Conservation (phyloP, 768 basidiomycete species). For the Tricholoma furcatifolium region DNA sequence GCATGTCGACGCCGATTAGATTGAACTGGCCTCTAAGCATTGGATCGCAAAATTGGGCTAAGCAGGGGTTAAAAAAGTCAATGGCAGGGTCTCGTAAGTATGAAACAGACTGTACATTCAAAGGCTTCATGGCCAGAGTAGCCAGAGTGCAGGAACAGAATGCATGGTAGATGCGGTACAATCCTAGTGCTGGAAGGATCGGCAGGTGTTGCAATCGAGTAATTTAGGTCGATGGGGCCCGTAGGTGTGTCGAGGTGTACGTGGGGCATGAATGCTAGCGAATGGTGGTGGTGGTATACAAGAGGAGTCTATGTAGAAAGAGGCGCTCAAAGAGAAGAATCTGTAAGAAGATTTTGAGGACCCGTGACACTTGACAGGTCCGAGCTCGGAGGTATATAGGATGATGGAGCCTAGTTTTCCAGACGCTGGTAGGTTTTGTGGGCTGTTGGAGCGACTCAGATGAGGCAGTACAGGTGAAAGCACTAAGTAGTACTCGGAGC, state of each 20-base stretch:
- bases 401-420: neutral
- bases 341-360: neutral
- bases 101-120: conserved; percentile 12
- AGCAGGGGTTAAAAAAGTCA: neutral
- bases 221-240: conserved; percentile 18
- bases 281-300: neutral
- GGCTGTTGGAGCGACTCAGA: neutral
- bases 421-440: neutral
- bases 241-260: conserved; percentile 14
- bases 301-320: neutral
- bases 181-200: conserved; percentile 16
- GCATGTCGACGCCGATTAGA: conserved; percentile 27
- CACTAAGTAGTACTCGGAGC: conserved; percentile 11
- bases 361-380: conserved; percentile 9
- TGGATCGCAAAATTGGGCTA: conserved; percentile 26
- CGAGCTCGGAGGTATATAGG: neutral
- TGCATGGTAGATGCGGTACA: conserved; percentile 15
- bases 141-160: conserved; percentile 22
- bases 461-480: neutral
- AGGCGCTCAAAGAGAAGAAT: neutral
- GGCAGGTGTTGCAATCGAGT: conserved; percentile 20
- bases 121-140: conserved; percentile 20
- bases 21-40: conserved; percentile 24
- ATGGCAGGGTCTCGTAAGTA: too few species aligned
- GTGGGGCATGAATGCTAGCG: conserved; percentile 13